Evolutionary conservation across 164 flowering plant species (phyloP), one percentile per base, ranked within the genome.

Genomic region (Stephania japonica): DNA sequence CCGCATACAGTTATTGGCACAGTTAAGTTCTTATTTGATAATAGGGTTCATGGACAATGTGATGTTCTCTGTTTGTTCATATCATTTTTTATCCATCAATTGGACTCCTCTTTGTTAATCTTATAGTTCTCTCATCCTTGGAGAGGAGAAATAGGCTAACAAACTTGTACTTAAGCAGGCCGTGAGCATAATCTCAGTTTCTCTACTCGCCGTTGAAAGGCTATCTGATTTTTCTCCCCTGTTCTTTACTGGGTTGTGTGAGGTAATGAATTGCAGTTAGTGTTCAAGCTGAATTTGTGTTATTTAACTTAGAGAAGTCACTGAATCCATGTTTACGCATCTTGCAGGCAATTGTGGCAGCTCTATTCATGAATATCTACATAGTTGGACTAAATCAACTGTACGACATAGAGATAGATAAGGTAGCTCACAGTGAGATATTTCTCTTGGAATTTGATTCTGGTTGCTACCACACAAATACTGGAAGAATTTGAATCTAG

Each of bases 1-100:
- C 98, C 98, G 25, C 98, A 94, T 79, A 94, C 98, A 7, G 84
- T 94, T 42, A 89, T 89, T 43, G 98, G 98, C 83, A 94, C 98
- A 79, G 98, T 89, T 89, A 84, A 86, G 90, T 88, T 74, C 41
- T 42, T 53, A 42, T 61, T 71, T 68, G 41, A 70, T 63, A 2
- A 14, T 41, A 65, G n/a, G 42, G 38, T 42, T 67, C 43, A 4
- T 38, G 16, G 38, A 41, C 21, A 38, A 38, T 24, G 67, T 14
- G 26, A 24, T 19, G 32, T 68, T 49, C 70, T 65, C 6, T 9
- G 53, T 66, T 42, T 9, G 67, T 41, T 59, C 21, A 19, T n/a
- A 65, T 56, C 32, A 75, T 66, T 70, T 32, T 2, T 6, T 75
- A 47, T 19, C 9, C 10, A 0, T 49, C 19, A 25, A 19, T 70